A percentile compares a stretch with the other conserved stretches of the same genome.
Conservation (phyloP, 768 basidiomycete species). For the Pulveroboletus sp. region DNA sequence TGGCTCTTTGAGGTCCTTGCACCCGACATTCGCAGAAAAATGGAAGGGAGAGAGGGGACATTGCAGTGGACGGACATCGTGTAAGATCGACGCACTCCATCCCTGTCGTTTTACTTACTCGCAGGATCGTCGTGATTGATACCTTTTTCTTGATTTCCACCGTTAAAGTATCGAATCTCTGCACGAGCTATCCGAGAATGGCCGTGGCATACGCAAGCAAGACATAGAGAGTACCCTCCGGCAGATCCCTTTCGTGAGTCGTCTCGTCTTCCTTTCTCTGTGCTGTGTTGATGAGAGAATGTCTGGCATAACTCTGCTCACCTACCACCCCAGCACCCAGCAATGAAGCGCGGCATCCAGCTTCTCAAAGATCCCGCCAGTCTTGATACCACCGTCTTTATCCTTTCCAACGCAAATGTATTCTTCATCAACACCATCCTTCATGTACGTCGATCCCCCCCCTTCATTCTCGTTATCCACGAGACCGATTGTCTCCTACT, state of each 20-base stretch:
- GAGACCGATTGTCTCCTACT: neutral
- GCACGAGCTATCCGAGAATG: constrained; percentile 52
- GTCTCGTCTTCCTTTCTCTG: neutral
- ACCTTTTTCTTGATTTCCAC: too few species aligned
- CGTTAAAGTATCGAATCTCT: constrained; percentile 61
- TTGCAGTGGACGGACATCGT: constrained; percentile 94
- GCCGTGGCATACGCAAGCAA: constrained; percentile 59
- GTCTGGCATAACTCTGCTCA: neutral
- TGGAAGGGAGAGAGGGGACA: constrained; percentile 45
- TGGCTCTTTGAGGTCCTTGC: constrained; percentile 89
- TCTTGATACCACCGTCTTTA: constrained; percentile 73
- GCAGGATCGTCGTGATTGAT: neutral
- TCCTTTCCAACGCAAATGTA: constrained; percentile 90
- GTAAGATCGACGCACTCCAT: constrained; percentile 42
- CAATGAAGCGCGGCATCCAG: constrained; percentile 88
- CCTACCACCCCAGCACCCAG: constrained; percentile 69
- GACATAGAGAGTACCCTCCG: constrained; percentile 77
- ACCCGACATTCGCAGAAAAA: constrained; percentile 76
- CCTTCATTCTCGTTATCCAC: neutral
- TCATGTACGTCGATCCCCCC: constrained; percentile 43
- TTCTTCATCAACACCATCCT: constrained; percentile 91
- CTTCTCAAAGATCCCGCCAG: constrained; percentile 59
- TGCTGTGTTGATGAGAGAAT: neutral
- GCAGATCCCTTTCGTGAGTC: constrained; percentile 80
- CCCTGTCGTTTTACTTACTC: neutral